Evolutionary conservation across 768 basidiomycete species (phyloP), one percentile per base, ranked within the genome.

Genomic region (Neoboletus magnificus): DNA sequence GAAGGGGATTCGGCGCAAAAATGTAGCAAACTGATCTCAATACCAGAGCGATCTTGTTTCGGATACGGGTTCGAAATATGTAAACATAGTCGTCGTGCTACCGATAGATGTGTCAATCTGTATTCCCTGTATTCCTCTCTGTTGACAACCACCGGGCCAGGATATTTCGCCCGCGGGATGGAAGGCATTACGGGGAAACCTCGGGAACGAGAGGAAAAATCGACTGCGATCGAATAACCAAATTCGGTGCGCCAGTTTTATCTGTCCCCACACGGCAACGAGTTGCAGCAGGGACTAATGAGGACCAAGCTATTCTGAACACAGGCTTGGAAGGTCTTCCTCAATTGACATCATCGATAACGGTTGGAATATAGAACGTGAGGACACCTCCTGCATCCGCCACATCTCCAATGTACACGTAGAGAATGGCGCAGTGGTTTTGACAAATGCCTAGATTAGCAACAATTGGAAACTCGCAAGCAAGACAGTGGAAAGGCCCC

Each of bases 281-380:
- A 35, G 4, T 36, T 44, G 20, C 54, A 40, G 25, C 16, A 49
- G n/a, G n/a, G 10, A 30, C 22, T 20, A 29, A 32, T 20, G 46
- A 35, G 13, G 9, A 35, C 36, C n/a, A 40, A 40, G n/a, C 29
- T 22, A 42, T 30, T 33, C 18, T 8, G 4, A 22, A 22, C 29
- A 22, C 16, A 18, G 1, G 42, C 18, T 4, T 39, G 45, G n/a
- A 35, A 39, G 20, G 22, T 45, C 36, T n/a, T 27, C 42, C 33
- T 66, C 41, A 71, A 30, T 64, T 67, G 44, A 71, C 72, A 52
- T 85, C 87, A 41, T 86, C 83, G 43, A 87, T 78, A 37, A 89
- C 81, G 1, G 86, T 88, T 41, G 92, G 92, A 49, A 94, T 85
- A 65, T 93, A 94, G 66, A 89, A 93, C 3, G 92, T 94, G 58